Evolutionary conservation across 2,329 filamentous ascomycete species (phyloP), one percentile per base, ranked within the genome.

Genomic region (Fusarium caatingaense): DNA sequence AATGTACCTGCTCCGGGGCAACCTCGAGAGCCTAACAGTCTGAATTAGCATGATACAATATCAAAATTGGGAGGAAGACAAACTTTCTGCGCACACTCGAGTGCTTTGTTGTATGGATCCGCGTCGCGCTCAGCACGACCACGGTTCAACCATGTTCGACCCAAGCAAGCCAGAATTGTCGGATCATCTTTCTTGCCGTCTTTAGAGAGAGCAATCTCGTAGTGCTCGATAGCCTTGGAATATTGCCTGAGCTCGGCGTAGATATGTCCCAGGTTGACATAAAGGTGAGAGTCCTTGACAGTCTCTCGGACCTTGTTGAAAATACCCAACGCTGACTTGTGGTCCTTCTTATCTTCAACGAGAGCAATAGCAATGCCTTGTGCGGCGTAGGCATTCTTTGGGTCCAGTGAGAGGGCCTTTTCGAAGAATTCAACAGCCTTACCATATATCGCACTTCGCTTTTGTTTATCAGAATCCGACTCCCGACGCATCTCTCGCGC

Each of bases 361-460:
- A 99, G 85, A 11, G 95, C 94, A 76, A 99, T 98, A 16, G 93
- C 96, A 70, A 99, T 90, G 65, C 97, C 96, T 78, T 99, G 96
- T 3, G 96, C 96, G 10, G 97, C 97, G 78, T 97, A 97, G 1
- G 96, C 95, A 73, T 98, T 99, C 82, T 92, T 94, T 1, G 94
- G 90, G 76, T 99, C 96, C n/a, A 99, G 84, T 68, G 97, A 93
- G 23, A 99, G 84, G 7, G 95, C 95, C 82, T 99, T 99, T 78
- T 98, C 96, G 74, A 98, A 99, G 81, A 99, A 99, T 78, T 99
- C 97, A 13, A 98, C 94, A 0, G 96, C 94, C 72, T 95, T 94
- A 77, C 91, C 89, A 78, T 98, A 99, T 66, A 90, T 91, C 73
- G 92, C 92, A 60, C 91, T 92, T 56, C 94, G 91, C 83, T 97